These are phyloP conservation scores for Ophiostoma populinum DNA, from an alignment of 2,329 filamentous ascomycete genomes.

Conservation along the genomic window DNA sequence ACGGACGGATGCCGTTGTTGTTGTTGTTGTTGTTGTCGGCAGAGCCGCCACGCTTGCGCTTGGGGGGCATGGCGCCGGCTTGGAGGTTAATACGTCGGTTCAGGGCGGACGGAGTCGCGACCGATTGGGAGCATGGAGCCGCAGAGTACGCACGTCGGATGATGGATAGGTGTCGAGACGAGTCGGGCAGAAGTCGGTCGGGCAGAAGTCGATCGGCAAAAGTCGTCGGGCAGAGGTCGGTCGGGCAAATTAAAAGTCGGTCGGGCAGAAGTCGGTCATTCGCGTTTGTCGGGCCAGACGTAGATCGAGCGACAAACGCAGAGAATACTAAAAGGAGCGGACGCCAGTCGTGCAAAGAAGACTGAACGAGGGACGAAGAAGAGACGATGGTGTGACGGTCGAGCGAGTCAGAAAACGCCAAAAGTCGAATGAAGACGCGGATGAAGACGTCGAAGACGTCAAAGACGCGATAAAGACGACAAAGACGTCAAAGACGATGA, in stretches of 20 bases:
- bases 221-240: neutral
- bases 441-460: too few relatives aligned
- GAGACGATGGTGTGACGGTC: too few relatives aligned
- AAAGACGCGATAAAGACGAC: too few relatives aligned
- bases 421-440: too few relatives aligned
- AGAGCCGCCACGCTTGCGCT: constrained; percentile 37
- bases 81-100: too few relatives aligned
- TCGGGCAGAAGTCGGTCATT: neutral
- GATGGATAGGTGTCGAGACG: constrained; percentile 1
- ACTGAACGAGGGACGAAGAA: too few relatives aligned
- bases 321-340: too few relatives aligned
- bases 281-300: neutral
- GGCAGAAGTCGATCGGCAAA: neutral
- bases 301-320: too few relatives aligned
- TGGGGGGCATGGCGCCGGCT: constrained; percentile 46
- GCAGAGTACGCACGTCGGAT: constrained; percentile 6
- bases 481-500: too few relatives aligned
- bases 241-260: too few relatives aligned
- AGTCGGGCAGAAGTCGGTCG: neutral
- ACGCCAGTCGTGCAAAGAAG: too few relatives aligned
- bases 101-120: neutral
- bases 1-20: constrained; percentile 33
- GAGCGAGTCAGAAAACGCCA: too few relatives aligned
- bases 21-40: constrained; percentile 29
- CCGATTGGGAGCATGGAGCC: neutral